These are phyloP conservation scores for Lachnellula subtilissima DNA, from an alignment of 2,329 filamentous ascomycete genomes.

Conservation along the genomic window DNA sequence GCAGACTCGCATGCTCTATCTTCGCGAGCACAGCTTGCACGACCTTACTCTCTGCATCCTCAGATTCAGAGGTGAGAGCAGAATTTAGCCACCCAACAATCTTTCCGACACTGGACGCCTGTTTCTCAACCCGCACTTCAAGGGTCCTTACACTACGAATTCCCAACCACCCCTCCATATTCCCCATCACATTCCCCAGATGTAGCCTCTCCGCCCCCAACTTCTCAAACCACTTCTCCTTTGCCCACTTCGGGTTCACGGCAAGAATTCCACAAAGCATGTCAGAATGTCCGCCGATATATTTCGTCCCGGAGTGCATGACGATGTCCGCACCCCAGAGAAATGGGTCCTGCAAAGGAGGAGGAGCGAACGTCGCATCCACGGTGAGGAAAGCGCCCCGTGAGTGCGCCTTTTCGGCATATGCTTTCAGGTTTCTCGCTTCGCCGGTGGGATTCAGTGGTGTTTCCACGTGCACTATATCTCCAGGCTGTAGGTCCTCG, in stretches of 20 bases:
- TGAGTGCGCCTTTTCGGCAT: slow-evolving; percentile 66
- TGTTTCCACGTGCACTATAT: slow-evolving; percentile 88
- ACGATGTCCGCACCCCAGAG: slow-evolving; percentile 74
- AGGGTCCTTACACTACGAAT: slow-evolving; percentile 81
- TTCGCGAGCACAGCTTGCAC: slow-evolving; percentile 53
- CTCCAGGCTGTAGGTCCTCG: slow-evolving; percentile 65
- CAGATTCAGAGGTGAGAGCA: slow-evolving; percentile 23
- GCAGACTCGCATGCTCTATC: slow-evolving; percentile 75
- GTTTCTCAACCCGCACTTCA: slow-evolving; percentile 73
- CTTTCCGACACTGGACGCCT: slow-evolving; percentile 64
- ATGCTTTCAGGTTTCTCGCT: slow-evolving; percentile 67
- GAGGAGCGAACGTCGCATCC: slow-evolving; percentile 90
- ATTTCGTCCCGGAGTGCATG: slow-evolving; percentile 94
- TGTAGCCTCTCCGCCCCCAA: slow-evolving; percentile 67
- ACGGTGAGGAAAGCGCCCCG: slow-evolving; percentile 74
- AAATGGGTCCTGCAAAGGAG: slow-evolving; percentile 84
- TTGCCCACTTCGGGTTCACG: slow-evolving; percentile 47
- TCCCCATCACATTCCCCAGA: slow-evolving; percentile 82
- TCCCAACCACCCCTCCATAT: slow-evolving; percentile 86
- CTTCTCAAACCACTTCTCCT: slow-evolving; percentile 52
- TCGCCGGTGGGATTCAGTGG: slow-evolving; percentile 87
- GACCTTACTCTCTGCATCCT: slow-evolving; percentile 35
- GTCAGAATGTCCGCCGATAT: slow-evolving; percentile 92
- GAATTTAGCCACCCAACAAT: slow-evolving; percentile 67
- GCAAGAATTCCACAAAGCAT: slow-evolving; percentile 82